Evolutionary conservation across 2,329 filamentous ascomycete genomes (phyloP), one percentile per base, ranked within the genome.

Genomic region (Pleomassaria siparia): DNA sequence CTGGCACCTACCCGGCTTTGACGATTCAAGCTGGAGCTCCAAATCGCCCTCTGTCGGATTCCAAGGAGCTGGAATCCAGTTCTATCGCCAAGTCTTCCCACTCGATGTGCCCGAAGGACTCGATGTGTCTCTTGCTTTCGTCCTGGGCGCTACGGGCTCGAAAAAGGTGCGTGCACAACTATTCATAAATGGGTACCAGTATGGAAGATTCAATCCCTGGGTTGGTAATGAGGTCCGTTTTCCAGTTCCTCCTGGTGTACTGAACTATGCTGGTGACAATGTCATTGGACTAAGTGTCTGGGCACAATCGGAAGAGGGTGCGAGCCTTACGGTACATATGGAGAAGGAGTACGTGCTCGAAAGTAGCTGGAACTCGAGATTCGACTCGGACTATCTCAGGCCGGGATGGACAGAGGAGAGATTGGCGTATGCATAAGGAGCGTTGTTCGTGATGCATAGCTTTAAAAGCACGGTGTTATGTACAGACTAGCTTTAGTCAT

Each of bases 141-240:
- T 75, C 2, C 67, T 85, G 2, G 74, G 73, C 0, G 76, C 79
- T 0, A 71, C 76, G 0, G 64, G 69, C 0, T 70, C 72, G 5
- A 66, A 69, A 13, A 72, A 74, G 0, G 74, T 80, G 11, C 74
- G 83, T 10, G 79, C 76, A 0, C 75, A 83, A 55, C 62, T 86
- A 2, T 85, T 82, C 46, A 76, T 85, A n/a, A 86, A 86, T 46
- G 83, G 83, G 0, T 86, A 85, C 56, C 82, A 85, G 58, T 85
- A 83, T 54, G 82, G 79, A 2, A 75, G 80, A 7, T 85, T 78
- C 57, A 78, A 80, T 49, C 81, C 82, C 0, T 76, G 79, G 41
- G 81, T 86, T 30, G 83, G 83, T 0, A 80, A 83, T 39, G 82
- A 86, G 67, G 72, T 79, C 13, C 71, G 75, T 13, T 86, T 82